phyloP scores from a whole-genome alignment of 2,329 filamentous ascomycete genomes.

The Sporothrix brunneoviolacea region DNA sequence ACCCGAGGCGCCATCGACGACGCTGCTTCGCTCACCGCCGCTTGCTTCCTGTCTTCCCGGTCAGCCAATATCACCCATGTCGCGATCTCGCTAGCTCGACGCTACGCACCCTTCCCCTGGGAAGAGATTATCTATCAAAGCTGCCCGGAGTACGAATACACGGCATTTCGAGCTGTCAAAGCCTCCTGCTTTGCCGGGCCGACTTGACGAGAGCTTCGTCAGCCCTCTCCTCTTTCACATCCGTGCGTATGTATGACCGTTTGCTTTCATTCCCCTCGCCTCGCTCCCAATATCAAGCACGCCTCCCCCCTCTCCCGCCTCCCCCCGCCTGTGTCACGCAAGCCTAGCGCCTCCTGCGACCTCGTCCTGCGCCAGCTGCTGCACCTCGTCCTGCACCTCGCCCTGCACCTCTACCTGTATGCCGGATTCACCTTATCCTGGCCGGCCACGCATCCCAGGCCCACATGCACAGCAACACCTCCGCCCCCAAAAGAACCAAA shows the following conservation, averaged over 20 bases:
- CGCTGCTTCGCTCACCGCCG: too few species aligned
- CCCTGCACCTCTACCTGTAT: background rate
- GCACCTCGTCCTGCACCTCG: background rate
- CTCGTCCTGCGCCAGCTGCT: background rate
- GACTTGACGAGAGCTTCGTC: too few species aligned
- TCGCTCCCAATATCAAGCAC: background rate
- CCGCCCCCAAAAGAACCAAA: background rate
- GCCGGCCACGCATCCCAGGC: background rate
- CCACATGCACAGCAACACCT: background rate
- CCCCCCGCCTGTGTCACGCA: conserved; percentile 1
- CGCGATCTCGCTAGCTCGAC: too few species aligned
- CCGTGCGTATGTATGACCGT: background rate
- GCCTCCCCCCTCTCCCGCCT: background rate
- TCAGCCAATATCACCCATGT: too few species aligned
- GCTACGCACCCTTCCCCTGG: too few species aligned
- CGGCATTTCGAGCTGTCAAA: too few species aligned
- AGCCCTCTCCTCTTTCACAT: too few species aligned
- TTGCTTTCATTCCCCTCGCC: background rate
- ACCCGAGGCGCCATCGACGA: too few species aligned
- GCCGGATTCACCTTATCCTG: background rate
- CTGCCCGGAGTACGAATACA: too few species aligned
- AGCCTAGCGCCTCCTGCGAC: conserved; percentile 2
- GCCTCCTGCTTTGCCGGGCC: too few species aligned
- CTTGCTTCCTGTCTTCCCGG: too few species aligned
- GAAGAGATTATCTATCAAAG: too few species aligned